These are phyloP conservation scores for Penicilliopsis zonata DNA, from an alignment of 495 filamentous ascomycete species.

Conservation along the genomic window DNA sequence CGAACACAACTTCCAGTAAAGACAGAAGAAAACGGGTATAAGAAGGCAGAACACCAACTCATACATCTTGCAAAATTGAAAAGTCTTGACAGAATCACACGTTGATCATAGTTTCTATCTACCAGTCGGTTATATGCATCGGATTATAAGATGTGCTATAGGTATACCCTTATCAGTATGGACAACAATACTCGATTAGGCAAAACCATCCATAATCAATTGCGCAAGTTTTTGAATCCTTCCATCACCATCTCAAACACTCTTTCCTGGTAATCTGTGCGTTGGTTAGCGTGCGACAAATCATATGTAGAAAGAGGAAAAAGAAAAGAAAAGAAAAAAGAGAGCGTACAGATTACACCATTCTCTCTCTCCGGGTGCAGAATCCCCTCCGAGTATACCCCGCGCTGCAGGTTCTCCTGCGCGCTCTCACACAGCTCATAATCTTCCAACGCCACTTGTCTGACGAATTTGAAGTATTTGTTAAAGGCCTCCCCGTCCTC, in stretches of 20 bases:
- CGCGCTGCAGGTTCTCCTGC: conserved; percentile 41
- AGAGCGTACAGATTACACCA: conserved; percentile 39
- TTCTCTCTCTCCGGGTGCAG: conserved; percentile 47
- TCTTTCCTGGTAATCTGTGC: conserved; percentile 40
- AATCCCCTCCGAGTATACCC: conserved; percentile 46
- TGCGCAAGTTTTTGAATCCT: conserved; percentile 20
- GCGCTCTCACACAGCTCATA: conserved; percentile 49
- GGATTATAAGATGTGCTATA: no score
- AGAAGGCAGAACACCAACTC: no score
- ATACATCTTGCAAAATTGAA: no score
- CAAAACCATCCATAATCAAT: no score
- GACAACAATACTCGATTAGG: no score
- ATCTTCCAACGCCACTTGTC: conserved; percentile 48
- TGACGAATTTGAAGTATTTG: conserved; percentile 46
- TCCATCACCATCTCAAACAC: conserved; percentile 41
- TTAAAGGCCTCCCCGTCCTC: conserved; percentile 44
- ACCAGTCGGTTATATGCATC: no score
- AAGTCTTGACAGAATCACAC: no score
- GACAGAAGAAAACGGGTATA: no score
- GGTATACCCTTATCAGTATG: no score
- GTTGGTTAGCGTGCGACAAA: no score
- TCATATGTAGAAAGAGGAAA: not conserved
- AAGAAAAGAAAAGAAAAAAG: not conserved
- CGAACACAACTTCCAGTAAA: conserved; percentile 14
- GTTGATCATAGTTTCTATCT: no score